Base-by-base conservation (phyloP, 352 stramenopile species). In the Phytophthora pinifolia region DNA sequence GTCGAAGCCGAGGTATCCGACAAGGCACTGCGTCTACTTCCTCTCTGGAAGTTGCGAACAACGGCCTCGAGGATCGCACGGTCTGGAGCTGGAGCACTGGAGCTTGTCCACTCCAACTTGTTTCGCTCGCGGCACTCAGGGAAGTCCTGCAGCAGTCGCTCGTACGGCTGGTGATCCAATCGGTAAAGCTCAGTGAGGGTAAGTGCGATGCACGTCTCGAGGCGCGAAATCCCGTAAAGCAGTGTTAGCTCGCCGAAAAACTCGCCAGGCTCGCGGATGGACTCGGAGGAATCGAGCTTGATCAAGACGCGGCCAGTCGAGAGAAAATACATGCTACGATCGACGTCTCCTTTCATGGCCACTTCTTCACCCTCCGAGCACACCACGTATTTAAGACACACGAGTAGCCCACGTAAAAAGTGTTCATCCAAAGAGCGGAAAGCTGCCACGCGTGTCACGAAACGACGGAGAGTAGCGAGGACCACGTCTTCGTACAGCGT, bases 291-390 rank as follows among this genome's bases (percentile, higher is more conserved):
- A 31, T 78, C 70, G 1, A 84, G 61, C 30, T 85, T 88, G 22
- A 90, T 63, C 31, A 93, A 61, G 9, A 93, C 55, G 2, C 79
- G 78, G 0, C 83, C 83, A 6, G 74, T 45, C 3, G 77, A 67
- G 32, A 93, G 89, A 39, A 93, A 90, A 54, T 93, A 93, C 83
- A 93, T 92, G 48, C 65, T 83, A 15, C 74, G 73, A 27, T 91
- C 81, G 13, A 91, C 81, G 55, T 93, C 83, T 3, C 83, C 82
- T 36, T 62, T 65, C 49, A 85, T 82, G 27, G 86, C 66, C 22
- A 90, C 72, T 45, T 89, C 76, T 45, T 90, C 80, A 8, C 78
- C 72, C 54, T 89, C 80, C 6, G 72, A 83, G 53, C 76, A 88
- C 14, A 88, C 63, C n/a, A 90, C 74, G 42, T 82, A 88, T 43